Percentiles rank a stretch among this genome's conserved stretches.
Evolutionary conservation across 1,139 yeast genomes (phyloP).

Genomic region (Suhomyces bokatorum): DNA sequence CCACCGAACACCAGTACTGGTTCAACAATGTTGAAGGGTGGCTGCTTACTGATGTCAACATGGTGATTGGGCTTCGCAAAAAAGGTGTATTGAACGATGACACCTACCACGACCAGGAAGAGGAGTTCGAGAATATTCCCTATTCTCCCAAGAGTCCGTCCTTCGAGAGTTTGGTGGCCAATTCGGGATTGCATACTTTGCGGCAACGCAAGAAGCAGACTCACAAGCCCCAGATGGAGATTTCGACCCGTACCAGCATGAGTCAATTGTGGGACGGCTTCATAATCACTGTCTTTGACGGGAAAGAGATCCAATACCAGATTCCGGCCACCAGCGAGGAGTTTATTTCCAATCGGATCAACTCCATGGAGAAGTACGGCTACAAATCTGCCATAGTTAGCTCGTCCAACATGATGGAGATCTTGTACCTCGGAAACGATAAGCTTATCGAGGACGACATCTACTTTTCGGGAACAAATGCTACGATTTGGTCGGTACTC

Average conservation of each 20-base stretch:
- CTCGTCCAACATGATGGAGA: slow-evolving; percentile 70
- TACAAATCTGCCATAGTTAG: slow-evolving; percentile 74
- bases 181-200: slow-evolving; percentile 25
- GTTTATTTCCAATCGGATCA: slow-evolving; percentile 42
- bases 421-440: slow-evolving; percentile 69
- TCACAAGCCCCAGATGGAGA: not conserved
- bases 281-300: slow-evolving; percentile 63
- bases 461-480: slow-evolving; percentile 37
- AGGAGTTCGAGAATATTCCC: slow-evolving; percentile 9
- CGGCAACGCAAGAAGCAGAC: slow-evolving; percentile 16
- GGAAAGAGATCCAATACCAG: slow-evolving; percentile 58
- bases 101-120: slow-evolving; percentile 12
- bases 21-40: slow-evolving; percentile 66
- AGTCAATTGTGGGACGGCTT: slow-evolving; percentile 74
- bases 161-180: slow-evolving; percentile 20
- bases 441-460: slow-evolving; percentile 45
- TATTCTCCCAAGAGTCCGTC: slow-evolving; percentile 7
- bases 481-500: slow-evolving; percentile 27
- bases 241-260: slow-evolving; percentile 10
- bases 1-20: slow-evolving; percentile 70
- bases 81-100: slow-evolving; percentile 30
- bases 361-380: slow-evolving; percentile 61
- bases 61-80: slow-evolving; percentile 69
- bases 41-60: slow-evolving; percentile 76
- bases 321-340: slow-evolving; percentile 46